Percentiles rank a stretch among this genome's conserved stretches.
Conservation (phyloP, 129 eudicot genomes). For the Tanacetum coccineum region DNA sequence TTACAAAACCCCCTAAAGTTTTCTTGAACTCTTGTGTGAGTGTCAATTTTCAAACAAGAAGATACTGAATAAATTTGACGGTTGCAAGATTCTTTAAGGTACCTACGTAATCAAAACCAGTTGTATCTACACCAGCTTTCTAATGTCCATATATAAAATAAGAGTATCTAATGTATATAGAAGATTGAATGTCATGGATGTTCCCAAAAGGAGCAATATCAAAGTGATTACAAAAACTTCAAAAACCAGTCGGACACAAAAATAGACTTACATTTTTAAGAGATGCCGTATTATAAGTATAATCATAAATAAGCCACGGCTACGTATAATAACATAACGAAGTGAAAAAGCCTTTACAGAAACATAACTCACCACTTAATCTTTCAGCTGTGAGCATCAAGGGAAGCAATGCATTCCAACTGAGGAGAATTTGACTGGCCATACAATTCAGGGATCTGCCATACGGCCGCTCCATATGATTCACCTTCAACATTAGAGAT, state of each 20-base stretch:
- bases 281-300: background rate
- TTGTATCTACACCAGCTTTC: background rate
- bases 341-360: background rate
- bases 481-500: constrained; percentile 51
- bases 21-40: no score
- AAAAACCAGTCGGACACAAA: no score
- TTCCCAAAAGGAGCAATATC: constrained; percentile 12
- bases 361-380: constrained; percentile 79
- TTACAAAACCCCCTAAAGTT: background rate
- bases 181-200: no score
- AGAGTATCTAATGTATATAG: no score
- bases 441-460: constrained; percentile 98
- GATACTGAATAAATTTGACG: background rate
- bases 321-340: background rate
- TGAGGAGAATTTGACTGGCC: constrained; percentile 95
- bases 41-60: no score
- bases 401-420: constrained; percentile 71
- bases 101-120: background rate
- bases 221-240: no score
- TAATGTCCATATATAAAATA: no score
- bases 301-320: background rate
- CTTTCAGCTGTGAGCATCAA: constrained; percentile 70
- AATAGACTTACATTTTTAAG: no score
- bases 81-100: background rate
- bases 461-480: constrained; percentile 86